Evolutionary conservation across 768 basidiomycete species (phyloP), one percentile per base, ranked within the genome.

Genomic region (Podaxis mareebaensis): DNA sequence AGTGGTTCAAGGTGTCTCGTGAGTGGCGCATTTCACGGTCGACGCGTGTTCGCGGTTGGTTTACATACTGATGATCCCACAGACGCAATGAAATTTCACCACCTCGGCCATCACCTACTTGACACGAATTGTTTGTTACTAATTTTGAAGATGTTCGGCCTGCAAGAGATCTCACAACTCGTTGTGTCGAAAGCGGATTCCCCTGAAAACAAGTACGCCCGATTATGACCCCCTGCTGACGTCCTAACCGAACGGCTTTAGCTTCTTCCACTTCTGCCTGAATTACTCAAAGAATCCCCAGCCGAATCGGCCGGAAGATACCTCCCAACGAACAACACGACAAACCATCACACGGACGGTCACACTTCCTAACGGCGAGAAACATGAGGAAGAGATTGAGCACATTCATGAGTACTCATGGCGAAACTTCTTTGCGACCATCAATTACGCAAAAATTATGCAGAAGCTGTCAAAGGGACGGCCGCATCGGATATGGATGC

Each of bases 1-100:
- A 99, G 74, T 99, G 97, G 97, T 96, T 98, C 82, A 99, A 99
- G 76, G 92, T 92, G 24, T 98, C 96, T 56, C 97, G 96, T 98
- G 68, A 74, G 95, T 83, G 10, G 33, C 20, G 53, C 11, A n/a
- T 53, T 17, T 55, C 17, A 22, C 22, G 17, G 1, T 20, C 17
- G 49, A 33, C 3, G 44, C 30, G 0, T 1, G 12, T n/a, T 55
- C 36, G 6, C 38, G 51, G 53, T n/a, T 51, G 12, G 30, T 38
- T 13, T 44, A 53, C 40, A 10, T 49, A 36, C 22, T 65, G 33
- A 58, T 51, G 63, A 44, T 24, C 28, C 56, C 40, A 42, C 60
- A 99, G 96, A 99, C 76, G 88, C 91, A 20, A 96, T 99, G 92
- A 99, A 99, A 73, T 98, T 97, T 72, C 96, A 99, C 74, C 95